Evolutionary conservation across 1,284 basidiomycete species (phyloP), one percentile per base, ranked within the genome.

Genomic region (Pascua guehoae): DNA sequence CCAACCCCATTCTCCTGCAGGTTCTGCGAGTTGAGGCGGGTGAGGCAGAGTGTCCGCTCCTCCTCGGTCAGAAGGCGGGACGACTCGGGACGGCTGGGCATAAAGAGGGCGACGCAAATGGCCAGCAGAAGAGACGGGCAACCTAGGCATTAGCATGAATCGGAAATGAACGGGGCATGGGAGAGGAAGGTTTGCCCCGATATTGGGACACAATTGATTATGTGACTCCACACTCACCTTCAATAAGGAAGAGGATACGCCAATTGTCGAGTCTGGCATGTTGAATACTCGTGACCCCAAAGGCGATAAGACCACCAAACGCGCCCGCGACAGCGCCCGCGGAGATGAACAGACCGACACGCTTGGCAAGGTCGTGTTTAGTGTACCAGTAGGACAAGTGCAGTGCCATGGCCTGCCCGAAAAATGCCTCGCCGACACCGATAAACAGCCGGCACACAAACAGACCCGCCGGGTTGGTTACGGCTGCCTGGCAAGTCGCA

Each of bases 41-140:
- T 85, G 36, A 90, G 66, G 3, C 88, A 88, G 39, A 93, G 76
- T 49, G 82, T 82, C 11, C 89, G 83, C 71, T 94, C 87, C 12
- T 83, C 79, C 60, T 88, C 86, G 44, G 79, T 86, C 45, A 93
- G 76, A 69, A 85, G 88, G 0, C 73, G 74, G 0, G 88, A 86
- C 12, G 84, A 86, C 69, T 92, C 88, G 0, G 91, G 91, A 39
- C 89, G 80, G 51, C 86, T 81, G 0, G 91, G 91, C 9, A 94
- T 79, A 61, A 87, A 78, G 57, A 85, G 80, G 56, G 86, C 75
- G 2, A 86, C 83, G 37, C 85, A 49, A 17, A 88, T 52, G 2
- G 88, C 89, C 39, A 92, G 79, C 0, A 89, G 16, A 7, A 93
- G 67, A 0, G 64, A 62, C 5, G 67, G 69, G 66, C 51, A 65